These are phyloP conservation scores for Candida stauntonica DNA, from an alignment of 805 yeast species.

Conservation along the genomic window DNA sequence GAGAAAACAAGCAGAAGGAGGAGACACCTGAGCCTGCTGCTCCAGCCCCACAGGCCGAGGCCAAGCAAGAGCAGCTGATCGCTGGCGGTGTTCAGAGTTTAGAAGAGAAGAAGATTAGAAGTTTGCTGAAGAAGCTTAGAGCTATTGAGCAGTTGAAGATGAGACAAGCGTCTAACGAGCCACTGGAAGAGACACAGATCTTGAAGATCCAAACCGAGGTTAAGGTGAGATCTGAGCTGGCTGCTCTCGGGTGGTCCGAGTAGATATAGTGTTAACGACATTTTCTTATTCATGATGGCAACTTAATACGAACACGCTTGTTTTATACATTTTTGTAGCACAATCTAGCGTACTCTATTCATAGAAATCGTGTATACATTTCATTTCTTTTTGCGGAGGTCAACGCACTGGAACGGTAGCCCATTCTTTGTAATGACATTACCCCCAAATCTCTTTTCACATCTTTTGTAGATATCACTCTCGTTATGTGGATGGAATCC, in stretches of 20 bases:
- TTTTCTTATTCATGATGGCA: too few species aligned
- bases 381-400: conserved; percentile 35
- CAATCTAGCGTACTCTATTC: too few species aligned
- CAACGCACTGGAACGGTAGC: conserved; percentile 45
- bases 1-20: conserved; percentile 50
- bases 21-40: conserved; percentile 14
- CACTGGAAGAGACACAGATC: conserved; percentile 88
- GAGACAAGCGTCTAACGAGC: conserved; percentile 79
- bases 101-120: conserved; percentile 90
- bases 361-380: neutral
- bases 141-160: conserved; percentile 90
- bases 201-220: conserved; percentile 85
- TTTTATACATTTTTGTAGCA: too few species aligned
- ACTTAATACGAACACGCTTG: too few species aligned
- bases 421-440: conserved; percentile 45
- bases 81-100: conserved; percentile 62
- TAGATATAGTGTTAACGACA: conserved; percentile 5
- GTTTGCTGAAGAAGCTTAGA: conserved; percentile 85
- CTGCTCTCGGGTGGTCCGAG: conserved; percentile 68
- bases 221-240: conserved; percentile 71
- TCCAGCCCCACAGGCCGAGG: conserved; percentile 7
- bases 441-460: conserved; percentile 38
- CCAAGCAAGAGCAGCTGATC: conserved; percentile 34
- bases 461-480: conserved; percentile 42
- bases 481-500: conserved; percentile 66